phyloP scores from a whole-genome alignment of 768 basidiomycete genomes.

The Neoboletus brunneissimus region DNA sequence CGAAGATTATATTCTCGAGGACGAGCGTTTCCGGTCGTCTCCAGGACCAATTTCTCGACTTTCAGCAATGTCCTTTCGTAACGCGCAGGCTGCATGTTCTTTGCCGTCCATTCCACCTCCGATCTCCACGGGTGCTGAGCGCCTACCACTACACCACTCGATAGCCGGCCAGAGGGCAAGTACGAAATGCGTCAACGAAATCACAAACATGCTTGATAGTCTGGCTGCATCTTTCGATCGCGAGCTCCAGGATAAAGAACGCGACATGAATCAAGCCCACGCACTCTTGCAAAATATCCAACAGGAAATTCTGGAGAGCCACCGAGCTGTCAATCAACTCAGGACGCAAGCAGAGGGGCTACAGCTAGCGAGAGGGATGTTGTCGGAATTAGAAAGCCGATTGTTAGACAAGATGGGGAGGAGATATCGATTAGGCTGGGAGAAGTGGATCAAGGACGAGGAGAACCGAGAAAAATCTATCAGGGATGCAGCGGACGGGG shows the following conservation, averaged over 20 bases:
- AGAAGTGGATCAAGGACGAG: conserved; percentile 89
- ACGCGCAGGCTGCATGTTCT: conserved; percentile 53
- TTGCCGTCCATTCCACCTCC: conserved; percentile 44
- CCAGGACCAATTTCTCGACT: conserved; percentile 73
- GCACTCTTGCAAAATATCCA: conserved; percentile 84
- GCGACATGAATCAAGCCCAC: conserved; percentile 87
- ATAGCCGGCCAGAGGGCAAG: conserved; percentile 82
- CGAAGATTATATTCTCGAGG: conserved; percentile 98
- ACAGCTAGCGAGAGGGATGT: conserved; percentile 51
- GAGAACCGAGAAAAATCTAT: conserved; percentile 71
- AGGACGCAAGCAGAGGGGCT: conserved; percentile 67
- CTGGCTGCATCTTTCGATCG: conserved; percentile 89
- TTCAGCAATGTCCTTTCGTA: conserved; percentile 69
- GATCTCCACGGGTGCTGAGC: conserved; percentile 48
- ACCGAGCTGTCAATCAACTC: conserved; percentile 69
- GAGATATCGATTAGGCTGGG: conserved; percentile 84
- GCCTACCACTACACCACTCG: conserved; percentile 80
- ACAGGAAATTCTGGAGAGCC: conserved; percentile 84
- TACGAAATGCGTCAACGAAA: conserved; percentile 80
- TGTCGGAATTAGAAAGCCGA: conserved; percentile 63
- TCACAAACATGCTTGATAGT: conserved; percentile 81
- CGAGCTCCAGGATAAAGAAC: conserved; percentile 88
- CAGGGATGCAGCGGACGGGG: conserved; percentile 59
- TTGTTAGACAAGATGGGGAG: conserved; percentile 75
- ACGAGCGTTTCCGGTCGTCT: conserved; percentile 93